Conservation (phyloP, 2,329 filamentous ascomycete species). For the Alternaria gaisen region DNA sequence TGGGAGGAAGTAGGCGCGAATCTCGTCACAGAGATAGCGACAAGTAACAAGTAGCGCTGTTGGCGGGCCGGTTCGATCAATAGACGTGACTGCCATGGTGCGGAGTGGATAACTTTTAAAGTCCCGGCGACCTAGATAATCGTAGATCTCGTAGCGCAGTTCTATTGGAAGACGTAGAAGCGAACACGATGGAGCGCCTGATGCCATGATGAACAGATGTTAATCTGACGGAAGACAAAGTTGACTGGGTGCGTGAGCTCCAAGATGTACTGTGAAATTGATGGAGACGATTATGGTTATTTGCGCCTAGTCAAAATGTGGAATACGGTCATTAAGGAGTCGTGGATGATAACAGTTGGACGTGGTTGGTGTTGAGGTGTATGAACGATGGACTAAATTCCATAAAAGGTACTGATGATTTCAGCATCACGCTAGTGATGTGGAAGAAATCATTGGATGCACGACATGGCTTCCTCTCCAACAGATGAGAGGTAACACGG, state of each 20-base stretch:
- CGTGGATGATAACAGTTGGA: too few relatives aligned
- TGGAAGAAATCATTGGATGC: too few relatives aligned
- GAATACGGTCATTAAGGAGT: not conserved
- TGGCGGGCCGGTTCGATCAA: constrained; percentile 20
- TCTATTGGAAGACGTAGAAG: constrained; percentile 24
- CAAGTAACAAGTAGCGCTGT: constrained; percentile 19
- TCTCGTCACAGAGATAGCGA: constrained; percentile 18
- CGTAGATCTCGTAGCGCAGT: constrained; percentile 28
- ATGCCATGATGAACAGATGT: not conserved
- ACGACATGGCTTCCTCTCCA: too few relatives aligned
- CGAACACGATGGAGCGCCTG: not conserved
- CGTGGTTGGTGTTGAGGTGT: too few relatives aligned
- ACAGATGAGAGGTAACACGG: not conserved
- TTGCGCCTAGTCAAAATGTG: not conserved
- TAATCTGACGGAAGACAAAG: accelerated
- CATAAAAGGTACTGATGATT: too few relatives aligned
- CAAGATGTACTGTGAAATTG: not conserved
- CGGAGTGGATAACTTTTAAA: constrained; percentile 26
- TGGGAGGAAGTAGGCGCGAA: constrained; percentile 23
- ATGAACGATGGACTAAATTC: too few relatives aligned
- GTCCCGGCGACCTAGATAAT: constrained; percentile 13
- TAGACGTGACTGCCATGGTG: constrained; percentile 20
- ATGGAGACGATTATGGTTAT: not conserved
- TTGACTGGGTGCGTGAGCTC: not conserved
- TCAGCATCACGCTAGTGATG: too few relatives aligned